Base-by-base conservation (phyloP, 2,329 filamentous ascomycete species). In the Fusarium odoratissimum region DNA sequence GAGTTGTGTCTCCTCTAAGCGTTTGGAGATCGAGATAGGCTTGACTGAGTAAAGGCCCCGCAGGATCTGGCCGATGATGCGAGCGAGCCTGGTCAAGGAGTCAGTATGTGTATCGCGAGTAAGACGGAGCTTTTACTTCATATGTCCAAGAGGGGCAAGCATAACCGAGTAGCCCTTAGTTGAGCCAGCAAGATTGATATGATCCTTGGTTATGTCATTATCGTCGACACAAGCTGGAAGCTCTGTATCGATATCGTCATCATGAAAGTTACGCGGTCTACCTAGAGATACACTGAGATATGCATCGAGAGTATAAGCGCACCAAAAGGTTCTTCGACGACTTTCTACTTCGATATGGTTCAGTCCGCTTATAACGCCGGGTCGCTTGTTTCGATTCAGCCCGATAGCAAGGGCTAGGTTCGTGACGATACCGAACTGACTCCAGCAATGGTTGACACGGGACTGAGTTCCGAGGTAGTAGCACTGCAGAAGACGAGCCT, bases 391-490 rank as follows among this genome's bases (percentile, higher is more conserved):
- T 4, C 75, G 49, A 13, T 77, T 76, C 0, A 77, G 52, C 0
- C 86, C 69, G 69, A 86, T 63, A 71, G 80, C 80, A 21, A 80
- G 76, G 0, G 79, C 81, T 1, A 86, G 69, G 38, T 84, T 83
- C 0, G 81, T 79, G 0, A 80, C 78, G 0, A 81, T 85, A 2
- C 85, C 85, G 14, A 86, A 86, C 1, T 83, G 77, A 46, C 79
- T 84, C 85, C 84, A 86, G 63, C 82, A 84, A 44, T 86, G 83
- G 57, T 86, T 86, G 70, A 86, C 80, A 5, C 85, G 83, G 6
- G 84, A 86, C 11, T 81, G 82, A 0, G 83, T 78, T 2, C 86
- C 79, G 2, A 86, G 78, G 58, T 84, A 86, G 35, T 82, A 83
- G 38, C 83, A 84, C 70, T 86, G 84, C 0, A 78, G 72, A 0